These are phyloP conservation scores for Nemania abortiva DNA, from an alignment of 2,329 filamentous ascomycete genomes.

Conservation along the genomic window DNA sequence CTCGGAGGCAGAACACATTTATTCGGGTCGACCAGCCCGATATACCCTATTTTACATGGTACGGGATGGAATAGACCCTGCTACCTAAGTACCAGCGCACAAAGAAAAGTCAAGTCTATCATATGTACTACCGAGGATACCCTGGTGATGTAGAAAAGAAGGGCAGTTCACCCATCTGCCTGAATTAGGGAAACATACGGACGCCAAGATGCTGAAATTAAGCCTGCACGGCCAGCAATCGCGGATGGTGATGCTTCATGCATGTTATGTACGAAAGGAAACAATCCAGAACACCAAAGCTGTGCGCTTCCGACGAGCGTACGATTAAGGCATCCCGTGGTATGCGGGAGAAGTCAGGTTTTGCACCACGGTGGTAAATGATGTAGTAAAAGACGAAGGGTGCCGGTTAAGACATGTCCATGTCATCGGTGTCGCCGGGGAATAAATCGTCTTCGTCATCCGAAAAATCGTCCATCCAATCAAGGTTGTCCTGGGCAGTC, in stretches of 20 bases:
- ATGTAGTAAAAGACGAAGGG: background rate
- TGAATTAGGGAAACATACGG: background rate
- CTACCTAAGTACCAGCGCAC: background rate
- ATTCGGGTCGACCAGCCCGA: background rate
- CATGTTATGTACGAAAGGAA: background rate
- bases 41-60: background rate
- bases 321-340: background rate
- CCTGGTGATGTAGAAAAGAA: background rate
- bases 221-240: background rate
- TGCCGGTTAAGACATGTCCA: background rate
- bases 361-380: background rate
- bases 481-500: background rate
- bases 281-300: background rate
- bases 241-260: background rate
- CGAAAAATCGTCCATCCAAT: conserved; percentile 19
- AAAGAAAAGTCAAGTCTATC: conserved; percentile 3
- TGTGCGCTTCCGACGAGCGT: background rate
- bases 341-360: background rate
- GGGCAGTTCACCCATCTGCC: background rate
- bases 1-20: background rate
- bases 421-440: background rate
- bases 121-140: background rate
- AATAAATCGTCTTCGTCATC: conserved; percentile 14
- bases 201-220: background rate
- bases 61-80: background rate